Evolutionary conservation across 2,329 filamentous ascomycete species (phyloP).

Genomic region (Clonostachys sp.): DNA sequence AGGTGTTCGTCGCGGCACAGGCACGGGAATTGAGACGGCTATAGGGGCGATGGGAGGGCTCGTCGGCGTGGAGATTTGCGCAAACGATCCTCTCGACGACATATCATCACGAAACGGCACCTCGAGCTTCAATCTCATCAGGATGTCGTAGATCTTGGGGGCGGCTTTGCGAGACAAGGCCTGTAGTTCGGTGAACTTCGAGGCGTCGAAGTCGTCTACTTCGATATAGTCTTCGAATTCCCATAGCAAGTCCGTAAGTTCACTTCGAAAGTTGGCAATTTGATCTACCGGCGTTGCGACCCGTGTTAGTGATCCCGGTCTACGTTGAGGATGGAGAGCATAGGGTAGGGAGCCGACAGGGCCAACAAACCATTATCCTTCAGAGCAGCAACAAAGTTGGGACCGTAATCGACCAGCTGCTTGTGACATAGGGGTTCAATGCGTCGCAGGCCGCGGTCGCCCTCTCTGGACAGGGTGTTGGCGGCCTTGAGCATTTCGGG

Average conservation of each 20-base stretch:
- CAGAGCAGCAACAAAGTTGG: conserved; percentile 43
- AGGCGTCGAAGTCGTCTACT: conserved; percentile 42
- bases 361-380: conserved; percentile 45
- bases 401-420: conserved; percentile 41
- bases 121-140: conserved; percentile 50
- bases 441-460: conserved; percentile 41
- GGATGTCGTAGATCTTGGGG: conserved; percentile 41
- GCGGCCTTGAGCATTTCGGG: conserved; percentile 43
- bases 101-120: conserved; percentile 14
- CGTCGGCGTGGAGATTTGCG: conserved; percentile 8
- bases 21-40: background rate
- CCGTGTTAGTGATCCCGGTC: background rate
- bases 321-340: background rate
- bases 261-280: conserved; percentile 40
- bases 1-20: conserved; percentile 1
- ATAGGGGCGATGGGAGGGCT: conserved; percentile 5
- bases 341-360: background rate
- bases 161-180: conserved; percentile 41
- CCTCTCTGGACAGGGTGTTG: conserved; percentile 39
- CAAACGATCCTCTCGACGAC: conserved; percentile 4
- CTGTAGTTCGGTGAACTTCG: conserved; percentile 43
- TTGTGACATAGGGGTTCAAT: conserved; percentile 47
- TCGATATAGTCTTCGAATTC: conserved; percentile 53
- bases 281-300: conserved; percentile 29
- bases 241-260: conserved; percentile 46